A percentile compares a stretch with the other conserved stretches of the same genome.
These are phyloP conservation scores for Nicotiana tomentosiformis DNA, from an alignment of 257 asterid genomes.

Conservation along the genomic window DNA sequence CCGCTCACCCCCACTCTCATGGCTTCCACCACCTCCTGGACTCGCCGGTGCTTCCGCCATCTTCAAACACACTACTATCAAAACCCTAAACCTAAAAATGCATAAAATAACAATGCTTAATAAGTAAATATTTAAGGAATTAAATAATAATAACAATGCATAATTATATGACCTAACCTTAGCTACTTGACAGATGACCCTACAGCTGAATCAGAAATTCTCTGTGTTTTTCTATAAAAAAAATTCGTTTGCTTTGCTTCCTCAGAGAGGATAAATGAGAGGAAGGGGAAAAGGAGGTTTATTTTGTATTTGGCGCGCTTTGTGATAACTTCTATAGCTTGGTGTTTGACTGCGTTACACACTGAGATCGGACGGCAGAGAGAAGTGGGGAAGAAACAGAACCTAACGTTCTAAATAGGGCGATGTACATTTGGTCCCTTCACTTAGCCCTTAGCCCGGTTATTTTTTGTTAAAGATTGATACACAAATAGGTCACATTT, in stretches of 20 bases:
- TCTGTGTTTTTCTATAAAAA: neutral
- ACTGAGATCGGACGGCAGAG: conserved; percentile 5
- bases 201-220: neutral
- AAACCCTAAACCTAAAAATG: conserved; percentile 34
- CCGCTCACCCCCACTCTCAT: conserved; percentile 59
- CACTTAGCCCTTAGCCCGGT: no score
- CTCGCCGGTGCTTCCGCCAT: conserved; percentile 37
- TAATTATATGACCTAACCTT: neutral
- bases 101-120: neutral
- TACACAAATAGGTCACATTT: no score
- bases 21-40: conserved; percentile 45
- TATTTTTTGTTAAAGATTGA: no score
- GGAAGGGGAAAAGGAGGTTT: neutral
- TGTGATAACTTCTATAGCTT: neutral
- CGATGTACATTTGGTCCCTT: neutral
- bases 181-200: neutral
- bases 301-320: conserved; percentile 4
- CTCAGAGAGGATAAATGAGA: neutral
- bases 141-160: no score
- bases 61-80: neutral
- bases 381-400: neutral
- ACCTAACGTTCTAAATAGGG: neutral
- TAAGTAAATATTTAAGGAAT: neutral
- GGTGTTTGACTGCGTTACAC: neutral
- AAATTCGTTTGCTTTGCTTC: no score